phyloP scores from a whole-genome alignment of 169 alveolate species.

The Eimeria falciformis region DNA sequence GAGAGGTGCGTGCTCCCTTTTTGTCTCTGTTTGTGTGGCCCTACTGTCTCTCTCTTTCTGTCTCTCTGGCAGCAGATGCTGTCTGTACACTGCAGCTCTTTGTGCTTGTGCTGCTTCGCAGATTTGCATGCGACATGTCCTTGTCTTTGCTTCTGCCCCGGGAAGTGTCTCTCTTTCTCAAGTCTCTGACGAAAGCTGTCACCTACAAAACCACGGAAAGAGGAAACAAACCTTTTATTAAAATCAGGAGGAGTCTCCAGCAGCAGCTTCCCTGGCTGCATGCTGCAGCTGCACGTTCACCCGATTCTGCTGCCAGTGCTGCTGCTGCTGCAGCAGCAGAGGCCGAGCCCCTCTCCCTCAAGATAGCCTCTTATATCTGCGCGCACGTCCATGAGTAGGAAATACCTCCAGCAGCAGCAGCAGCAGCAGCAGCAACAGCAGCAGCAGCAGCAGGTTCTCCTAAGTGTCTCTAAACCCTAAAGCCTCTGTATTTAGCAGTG shows the following conservation, averaged over 20 bases:
- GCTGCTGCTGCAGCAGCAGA: slow-evolving; percentile 26
- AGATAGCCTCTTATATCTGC: slow-evolving; percentile 30
- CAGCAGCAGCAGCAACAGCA: slow-evolving; percentile 57
- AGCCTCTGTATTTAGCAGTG: neutral
- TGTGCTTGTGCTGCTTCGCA: slow-evolving; percentile 5
- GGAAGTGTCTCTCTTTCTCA: neutral
- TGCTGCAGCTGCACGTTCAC: neutral
- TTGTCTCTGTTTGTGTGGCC: neutral
- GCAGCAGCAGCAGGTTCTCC: slow-evolving; percentile 22
- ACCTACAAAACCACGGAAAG: neutral
- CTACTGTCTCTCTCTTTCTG: neutral
- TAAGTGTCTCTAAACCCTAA: neutral
- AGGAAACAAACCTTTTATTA: slow-evolving; percentile 24
- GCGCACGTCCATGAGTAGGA: slow-evolving; percentile 50
- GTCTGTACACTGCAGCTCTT: neutral
- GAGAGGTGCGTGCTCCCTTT: neutral
- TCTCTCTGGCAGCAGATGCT: neutral
- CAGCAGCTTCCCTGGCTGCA: slow-evolving; percentile 48
- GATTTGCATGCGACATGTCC: neutral
- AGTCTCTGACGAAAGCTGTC: neutral
- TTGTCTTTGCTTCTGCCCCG: neutral
- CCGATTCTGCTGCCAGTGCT: neutral
- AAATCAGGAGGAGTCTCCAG: neutral
- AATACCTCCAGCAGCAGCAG: slow-evolving; percentile 35
- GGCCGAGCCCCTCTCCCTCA: neutral